Percentiles rank a stretch among this genome's conserved stretches.
These are phyloP conservation scores for Tolypocladium inflatum DNA, from an alignment of 2,329 filamentous ascomycete species.

Conservation along the genomic window DNA sequence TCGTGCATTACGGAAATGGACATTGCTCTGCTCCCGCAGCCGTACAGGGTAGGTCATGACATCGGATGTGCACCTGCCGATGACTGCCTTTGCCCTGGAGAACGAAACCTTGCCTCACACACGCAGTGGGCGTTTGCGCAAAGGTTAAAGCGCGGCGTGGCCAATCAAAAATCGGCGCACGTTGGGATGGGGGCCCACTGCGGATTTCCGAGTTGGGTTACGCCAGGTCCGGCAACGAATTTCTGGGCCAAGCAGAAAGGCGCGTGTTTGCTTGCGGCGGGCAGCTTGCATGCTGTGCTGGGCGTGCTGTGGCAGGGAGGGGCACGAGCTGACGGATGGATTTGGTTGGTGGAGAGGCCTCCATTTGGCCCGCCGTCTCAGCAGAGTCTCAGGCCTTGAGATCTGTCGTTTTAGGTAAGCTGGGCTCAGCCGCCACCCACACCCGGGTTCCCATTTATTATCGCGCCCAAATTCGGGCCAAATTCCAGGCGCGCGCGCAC, in stretches of 20 bases:
- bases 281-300: neutral
- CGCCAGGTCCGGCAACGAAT: neutral
- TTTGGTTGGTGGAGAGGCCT: neutral
- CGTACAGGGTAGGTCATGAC: neutral
- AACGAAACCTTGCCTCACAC: neutral
- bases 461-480: neutral
- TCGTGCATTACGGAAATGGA: neutral
- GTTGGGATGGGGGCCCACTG: neutral
- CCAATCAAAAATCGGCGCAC: conserved; percentile 1
- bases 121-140: neutral
- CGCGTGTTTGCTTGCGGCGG: neutral
- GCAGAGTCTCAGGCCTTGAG: neutral
- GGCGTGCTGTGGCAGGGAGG: too few relatives aligned
- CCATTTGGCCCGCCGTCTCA: neutral
- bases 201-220: neutral
- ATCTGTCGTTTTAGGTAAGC: neutral
- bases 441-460: neutral
- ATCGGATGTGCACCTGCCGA: too few relatives aligned
- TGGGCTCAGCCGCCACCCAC: neutral
- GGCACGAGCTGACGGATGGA: neutral
- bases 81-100: neutral
- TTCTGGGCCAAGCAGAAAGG: neutral
- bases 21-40: neutral
- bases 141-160: neutral
- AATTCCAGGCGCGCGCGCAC: neutral